Conservation (phyloP, 139 green algal genomes). For the Yamagishiella unicocca region DNA sequence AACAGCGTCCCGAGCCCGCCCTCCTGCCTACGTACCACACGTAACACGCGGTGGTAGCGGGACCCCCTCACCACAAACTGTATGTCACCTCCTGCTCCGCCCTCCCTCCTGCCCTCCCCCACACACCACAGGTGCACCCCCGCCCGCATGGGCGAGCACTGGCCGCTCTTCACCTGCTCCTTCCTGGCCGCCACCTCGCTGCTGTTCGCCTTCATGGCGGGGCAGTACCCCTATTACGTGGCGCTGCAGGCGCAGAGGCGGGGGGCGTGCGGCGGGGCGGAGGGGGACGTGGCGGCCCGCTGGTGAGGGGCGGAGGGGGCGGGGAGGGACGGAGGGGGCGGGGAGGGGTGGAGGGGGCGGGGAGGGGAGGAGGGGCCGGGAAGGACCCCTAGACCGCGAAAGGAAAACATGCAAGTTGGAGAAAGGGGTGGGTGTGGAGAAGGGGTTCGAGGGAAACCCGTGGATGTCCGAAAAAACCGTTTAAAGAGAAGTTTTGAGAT, state of each 20-base stretch:
- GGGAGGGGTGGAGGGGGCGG: neutral
- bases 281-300: neutral
- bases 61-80: too few species aligned
- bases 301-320: neutral
- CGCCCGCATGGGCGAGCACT: slow-evolving; percentile 38
- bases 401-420: too few species aligned
- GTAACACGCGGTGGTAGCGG: too few species aligned
- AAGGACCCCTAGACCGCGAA: too few species aligned
- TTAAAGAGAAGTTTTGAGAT: too few species aligned
- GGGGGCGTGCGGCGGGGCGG: neutral
- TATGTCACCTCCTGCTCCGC: too few species aligned
- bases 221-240: neutral
- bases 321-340: neutral
- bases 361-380: neutral
- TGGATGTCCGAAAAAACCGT: too few species aligned
- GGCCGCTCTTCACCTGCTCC: slow-evolving; percentile 19
- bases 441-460: too few species aligned
- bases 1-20: too few species aligned
- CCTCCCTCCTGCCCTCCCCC: neutral
- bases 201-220: slow-evolving; percentile 43
- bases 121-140: slow-evolving; percentile 31
- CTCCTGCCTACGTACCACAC: too few species aligned
- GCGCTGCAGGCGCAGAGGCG: neutral
- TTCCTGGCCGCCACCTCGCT: neutral
- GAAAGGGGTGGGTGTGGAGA: too few species aligned